Percentiles rank a stretch among this genome's conserved stretches.
Conservation (phyloP, 306 rosid genomes). For the Pterocarpus macrocarpus region DNA sequence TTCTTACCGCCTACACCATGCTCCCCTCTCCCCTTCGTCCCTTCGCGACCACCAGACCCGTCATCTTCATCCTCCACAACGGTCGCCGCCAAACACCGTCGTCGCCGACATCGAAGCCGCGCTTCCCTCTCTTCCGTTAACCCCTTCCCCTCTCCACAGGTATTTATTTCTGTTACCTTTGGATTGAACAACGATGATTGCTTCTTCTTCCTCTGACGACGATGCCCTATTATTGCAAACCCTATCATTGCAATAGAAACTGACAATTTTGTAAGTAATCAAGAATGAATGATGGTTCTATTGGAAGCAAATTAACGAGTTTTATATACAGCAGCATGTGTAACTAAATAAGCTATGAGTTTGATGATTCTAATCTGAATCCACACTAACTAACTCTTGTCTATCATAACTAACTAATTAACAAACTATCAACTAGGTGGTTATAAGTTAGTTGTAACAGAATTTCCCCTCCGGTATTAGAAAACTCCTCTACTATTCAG, state of each 20-base stretch:
- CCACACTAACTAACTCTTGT: too few relatives aligned
- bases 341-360: too few relatives aligned
- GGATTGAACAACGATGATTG: neutral
- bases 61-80: neutral
- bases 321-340: too few relatives aligned
- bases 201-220: neutral
- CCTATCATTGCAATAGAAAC: too few relatives aligned
- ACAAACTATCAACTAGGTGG: neutral
- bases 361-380: too few relatives aligned
- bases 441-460: neutral
- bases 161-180: too few relatives aligned
- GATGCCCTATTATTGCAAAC: too few relatives aligned
- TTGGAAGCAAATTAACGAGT: too few relatives aligned
- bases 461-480: neutral
- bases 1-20: neutral
- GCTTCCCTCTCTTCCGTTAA: neutral
- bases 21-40: neutral
- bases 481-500: too few relatives aligned
- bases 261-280: too few relatives aligned
- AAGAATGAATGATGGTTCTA: too few relatives aligned
- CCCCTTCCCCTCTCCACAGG: neutral
- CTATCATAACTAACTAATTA: too few relatives aligned
- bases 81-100: neutral
- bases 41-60: neutral
- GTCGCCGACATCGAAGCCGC: neutral